Base-by-base conservation (phyloP, 495 filamentous ascomycete genomes). In the Talaromyces proteolyticus region DNA sequence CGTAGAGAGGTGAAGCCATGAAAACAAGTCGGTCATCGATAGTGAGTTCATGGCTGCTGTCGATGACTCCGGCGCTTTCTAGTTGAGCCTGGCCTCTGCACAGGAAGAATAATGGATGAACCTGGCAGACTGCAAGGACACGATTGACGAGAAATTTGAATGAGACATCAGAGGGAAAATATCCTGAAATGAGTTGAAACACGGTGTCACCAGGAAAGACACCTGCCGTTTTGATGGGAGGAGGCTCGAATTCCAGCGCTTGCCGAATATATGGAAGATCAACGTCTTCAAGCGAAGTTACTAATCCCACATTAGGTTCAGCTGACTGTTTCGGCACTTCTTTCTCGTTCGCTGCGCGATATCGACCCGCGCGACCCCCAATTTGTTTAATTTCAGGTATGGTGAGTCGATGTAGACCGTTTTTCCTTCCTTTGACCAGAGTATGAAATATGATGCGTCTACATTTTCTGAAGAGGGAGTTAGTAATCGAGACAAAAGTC, bases 331-430 rank as follows among this genome's bases (percentile, higher is more conserved):
- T 55, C 44, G 53, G 18, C 14, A 43, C 37, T 44, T 59, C 44
- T 23, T 53, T 56, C 59, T 85, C 72, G 16, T 63, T 61, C 22
- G 89, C 88, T 24, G 86, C 85, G 16, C 81, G 84, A 69, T 85
- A 99, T 25, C 94, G 86, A 21, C 94, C 94, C 17, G 94, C 94
- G 54, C 94, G 83, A 18, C 94, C 94, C 47, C 78, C 93, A 52
- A 99, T 99, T 57, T 99, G 94, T 62, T 94, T 96, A 45, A 96
- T 77, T 51, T 95, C 86, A 0, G 88, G 80, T n/a, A 86, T 73
- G 6, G 70, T 62, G 11, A 97, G 72, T 6, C 66, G 61, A 18
- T 75, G 67, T 22, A 71, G 70, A 8, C 60, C 60, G 1, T 10
- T 34, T 3, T 83, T 82, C 48, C 84, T 72, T 41, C 72, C 80